A percentile compares a stretch with the other conserved stretches of the same genome.
These are phyloP conservation scores for Arachis hypogaea DNA, from an alignment of 306 rosid genomes.

Conservation along the genomic window DNA sequence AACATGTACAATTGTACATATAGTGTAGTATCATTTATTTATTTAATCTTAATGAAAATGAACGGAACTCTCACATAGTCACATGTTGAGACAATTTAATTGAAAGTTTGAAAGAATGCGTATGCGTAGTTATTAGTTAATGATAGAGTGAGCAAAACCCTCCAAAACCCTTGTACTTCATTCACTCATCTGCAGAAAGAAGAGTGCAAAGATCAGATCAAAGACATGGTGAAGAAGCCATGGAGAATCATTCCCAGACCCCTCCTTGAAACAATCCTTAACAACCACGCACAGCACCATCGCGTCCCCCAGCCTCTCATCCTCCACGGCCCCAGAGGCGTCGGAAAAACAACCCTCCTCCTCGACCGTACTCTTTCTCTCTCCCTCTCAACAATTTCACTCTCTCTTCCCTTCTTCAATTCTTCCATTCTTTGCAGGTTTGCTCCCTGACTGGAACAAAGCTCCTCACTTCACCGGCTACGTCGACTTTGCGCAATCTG, in stretches of 20 bases:
- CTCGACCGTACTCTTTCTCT: conserved; percentile 60
- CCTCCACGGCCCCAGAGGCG: conserved; percentile 96
- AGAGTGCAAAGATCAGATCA: neutral
- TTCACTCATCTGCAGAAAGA: neutral
- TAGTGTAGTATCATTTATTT: too few species aligned
- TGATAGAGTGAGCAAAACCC: too few species aligned
- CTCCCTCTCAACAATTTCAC: neutral
- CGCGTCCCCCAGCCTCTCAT: conserved; percentile 81
- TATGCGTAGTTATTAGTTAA: too few species aligned
- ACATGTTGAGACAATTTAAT: too few species aligned
- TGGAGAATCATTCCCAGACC: conserved; percentile 90
- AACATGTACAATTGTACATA: too few species aligned
- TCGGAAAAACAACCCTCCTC: conserved; percentile 89
- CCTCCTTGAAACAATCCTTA: conserved; percentile 75
- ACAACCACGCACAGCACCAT: conserved; percentile 91
- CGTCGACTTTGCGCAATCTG: conserved; percentile 77
- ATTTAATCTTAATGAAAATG: too few species aligned
- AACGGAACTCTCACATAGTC: too few species aligned
- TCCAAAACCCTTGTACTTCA: too few species aligned
- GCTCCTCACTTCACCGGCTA: conserved; percentile 91
- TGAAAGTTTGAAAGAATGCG: too few species aligned
- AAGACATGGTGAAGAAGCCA: conserved; percentile 63
- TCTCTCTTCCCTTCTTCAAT: neutral
- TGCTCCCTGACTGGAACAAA: conserved; percentile 78
- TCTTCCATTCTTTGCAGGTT: conserved; percentile 47